Percentiles rank a stretch among this genome's conserved stretches.
Conservation (phyloP, 495 filamentous ascomycete genomes). For the Penicillium lagena region DNA sequence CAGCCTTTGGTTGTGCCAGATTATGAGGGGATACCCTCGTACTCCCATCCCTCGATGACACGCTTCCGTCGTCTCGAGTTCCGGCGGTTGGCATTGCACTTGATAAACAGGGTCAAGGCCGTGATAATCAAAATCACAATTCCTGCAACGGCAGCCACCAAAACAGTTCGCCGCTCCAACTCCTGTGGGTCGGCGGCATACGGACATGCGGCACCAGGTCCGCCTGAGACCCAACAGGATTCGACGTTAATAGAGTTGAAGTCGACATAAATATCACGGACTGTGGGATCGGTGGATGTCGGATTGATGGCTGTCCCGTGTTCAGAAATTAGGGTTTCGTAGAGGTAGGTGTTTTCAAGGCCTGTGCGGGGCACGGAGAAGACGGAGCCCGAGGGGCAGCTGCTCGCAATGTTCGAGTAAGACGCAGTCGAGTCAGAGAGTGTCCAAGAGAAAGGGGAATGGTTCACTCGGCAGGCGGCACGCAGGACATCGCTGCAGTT, state of each 20-base stretch:
- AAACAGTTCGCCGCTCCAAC: constrained; percentile 36
- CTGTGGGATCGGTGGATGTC: constrained; percentile 12
- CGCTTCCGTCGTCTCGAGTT: constrained; percentile 44
- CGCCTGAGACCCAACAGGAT: constrained; percentile 54
- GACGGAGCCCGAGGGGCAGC: constrained; percentile 29
- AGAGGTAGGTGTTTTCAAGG: constrained; percentile 56
- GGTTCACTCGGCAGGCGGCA: constrained; percentile 47
- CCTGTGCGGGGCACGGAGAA: constrained; percentile 53
- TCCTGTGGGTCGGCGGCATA: constrained; percentile 36
- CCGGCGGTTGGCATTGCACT: constrained; percentile 54
- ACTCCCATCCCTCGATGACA: constrained; percentile 53
- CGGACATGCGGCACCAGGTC: constrained; percentile 45
- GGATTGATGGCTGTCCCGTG: constrained; percentile 17
- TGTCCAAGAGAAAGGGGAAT: constrained; percentile 48
- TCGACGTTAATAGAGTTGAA: constrained; percentile 50
- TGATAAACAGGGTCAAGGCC: constrained; percentile 55
- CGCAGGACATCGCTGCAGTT: constrained; percentile 46
- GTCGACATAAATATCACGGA: constrained; percentile 46
- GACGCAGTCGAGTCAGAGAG: constrained; percentile 31
- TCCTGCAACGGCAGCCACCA: constrained; percentile 54
- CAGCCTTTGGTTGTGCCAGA: neutral
- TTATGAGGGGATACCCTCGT: constrained; percentile 59
- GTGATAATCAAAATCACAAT: constrained; percentile 54
- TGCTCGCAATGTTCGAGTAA: constrained; percentile 30
- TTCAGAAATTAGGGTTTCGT: constrained; percentile 21